These are phyloP conservation scores for Apiosordaria backusii DNA, from an alignment of 495 filamentous ascomycete species.

Conservation along the genomic window DNA sequence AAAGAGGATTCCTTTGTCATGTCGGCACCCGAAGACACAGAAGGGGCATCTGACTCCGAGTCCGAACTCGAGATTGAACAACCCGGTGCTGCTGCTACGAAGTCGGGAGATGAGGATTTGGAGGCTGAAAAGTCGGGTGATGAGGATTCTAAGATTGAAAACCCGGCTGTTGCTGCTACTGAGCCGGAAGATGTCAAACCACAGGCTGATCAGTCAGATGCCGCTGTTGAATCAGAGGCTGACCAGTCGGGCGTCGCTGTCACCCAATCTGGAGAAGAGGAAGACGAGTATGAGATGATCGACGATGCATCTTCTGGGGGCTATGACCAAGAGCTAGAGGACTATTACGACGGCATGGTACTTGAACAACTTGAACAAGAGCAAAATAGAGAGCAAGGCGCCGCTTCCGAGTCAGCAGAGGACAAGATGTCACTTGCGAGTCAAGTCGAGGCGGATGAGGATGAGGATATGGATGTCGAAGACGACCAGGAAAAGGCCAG, in stretches of 20 bases:
- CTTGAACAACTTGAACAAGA: background rate
- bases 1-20: background rate
- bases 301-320: background rate
- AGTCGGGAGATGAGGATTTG: background rate
- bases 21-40: background rate
- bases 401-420: constrained; percentile 1
- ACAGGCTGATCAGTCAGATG: background rate
- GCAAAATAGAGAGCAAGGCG: background rate
- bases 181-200: background rate
- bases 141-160: background rate
- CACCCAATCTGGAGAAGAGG: background rate
- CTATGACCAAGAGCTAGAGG: background rate
- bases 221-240: background rate
- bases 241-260: background rate
- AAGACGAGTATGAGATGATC: background rate
- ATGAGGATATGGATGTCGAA: constrained; percentile 7
- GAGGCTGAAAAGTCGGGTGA: background rate
- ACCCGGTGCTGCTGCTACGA: background rate
- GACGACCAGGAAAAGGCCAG: constrained; percentile 14
- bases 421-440: constrained; percentile 12
- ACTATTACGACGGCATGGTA: background rate
- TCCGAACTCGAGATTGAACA: constrained; percentile 5
- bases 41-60: constrained; percentile 7
- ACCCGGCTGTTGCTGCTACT: background rate
- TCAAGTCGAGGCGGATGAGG: constrained; percentile 19